Conservation (phyloP, 305 asterid genomes). For the Striga hermonthica region DNA sequence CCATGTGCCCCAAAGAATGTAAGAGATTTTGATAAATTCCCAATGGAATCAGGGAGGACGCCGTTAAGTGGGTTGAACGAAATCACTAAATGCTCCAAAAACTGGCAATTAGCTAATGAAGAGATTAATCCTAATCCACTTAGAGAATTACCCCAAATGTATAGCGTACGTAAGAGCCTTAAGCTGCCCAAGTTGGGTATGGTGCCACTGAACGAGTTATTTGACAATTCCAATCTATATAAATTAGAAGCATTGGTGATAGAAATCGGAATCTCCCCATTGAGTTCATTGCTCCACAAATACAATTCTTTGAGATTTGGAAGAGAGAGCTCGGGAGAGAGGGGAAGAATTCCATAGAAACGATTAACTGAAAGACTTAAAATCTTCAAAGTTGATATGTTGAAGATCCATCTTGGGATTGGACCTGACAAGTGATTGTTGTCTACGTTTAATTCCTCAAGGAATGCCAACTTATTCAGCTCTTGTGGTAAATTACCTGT, state of each 20-base stretch:
- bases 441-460: not conserved
- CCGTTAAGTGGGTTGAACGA: conserved; percentile 31
- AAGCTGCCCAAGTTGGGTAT: conserved; percentile 34
- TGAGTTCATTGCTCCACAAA: conserved; percentile 26
- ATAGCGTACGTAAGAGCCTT: not conserved
- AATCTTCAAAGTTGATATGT: conserved; percentile 25
- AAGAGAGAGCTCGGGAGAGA: conserved; percentile 27
- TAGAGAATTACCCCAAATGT: conserved; percentile 25
- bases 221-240: conserved; percentile 4
- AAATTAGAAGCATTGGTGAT: conserved; percentile 42
- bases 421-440: conserved; percentile 8
- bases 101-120: conserved; percentile 31
- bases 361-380: conserved; percentile 20
- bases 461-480: conserved; percentile 13
- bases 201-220: conserved; percentile 32
- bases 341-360: conserved; percentile 35
- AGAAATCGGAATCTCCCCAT: conserved; percentile 24
- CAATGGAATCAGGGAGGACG: conserved; percentile 23
- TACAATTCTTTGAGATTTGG: conserved; percentile 26
- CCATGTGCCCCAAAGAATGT: not conserved
- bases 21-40: conserved; percentile 27
- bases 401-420: conserved; percentile 15
- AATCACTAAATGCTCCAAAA: conserved; percentile 4
- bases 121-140: conserved; percentile 25
- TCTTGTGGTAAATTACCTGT: conserved; percentile 30